Percentiles rank a stretch among this genome's conserved stretches.
These are phyloP conservation scores for Neurospora terricola DNA, from an alignment of 495 filamentous ascomycete species.

Conservation along the genomic window DNA sequence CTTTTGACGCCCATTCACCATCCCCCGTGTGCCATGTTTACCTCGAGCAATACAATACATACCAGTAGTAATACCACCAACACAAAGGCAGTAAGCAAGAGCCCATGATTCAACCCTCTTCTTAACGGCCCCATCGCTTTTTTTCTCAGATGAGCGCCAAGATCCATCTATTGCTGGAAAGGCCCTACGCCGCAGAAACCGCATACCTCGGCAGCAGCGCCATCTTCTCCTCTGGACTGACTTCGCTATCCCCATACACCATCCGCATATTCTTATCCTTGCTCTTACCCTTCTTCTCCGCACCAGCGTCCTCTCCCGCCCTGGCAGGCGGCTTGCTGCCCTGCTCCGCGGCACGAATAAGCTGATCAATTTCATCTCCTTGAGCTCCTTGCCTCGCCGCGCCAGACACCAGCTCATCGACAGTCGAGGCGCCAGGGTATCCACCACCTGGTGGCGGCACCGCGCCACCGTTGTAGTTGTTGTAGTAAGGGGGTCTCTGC, in stretches of 20 bases:
- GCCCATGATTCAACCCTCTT: not conserved
- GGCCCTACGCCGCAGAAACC: not conserved
- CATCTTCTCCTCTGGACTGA: conserved; percentile 85
- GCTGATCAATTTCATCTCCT: conserved; percentile 45
- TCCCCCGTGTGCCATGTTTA: conserved; percentile 1
- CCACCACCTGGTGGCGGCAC: conserved; percentile 5
- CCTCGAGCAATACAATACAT: not conserved
- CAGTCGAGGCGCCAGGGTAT: conserved; percentile 28
- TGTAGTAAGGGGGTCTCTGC: conserved; percentile 24
- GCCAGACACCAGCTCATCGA: conserved; percentile 53
- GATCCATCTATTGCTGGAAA: not conserved
- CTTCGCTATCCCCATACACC: conserved; percentile 67
- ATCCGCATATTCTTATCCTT: conserved; percentile 61
- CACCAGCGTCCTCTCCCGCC: conserved; percentile 29
- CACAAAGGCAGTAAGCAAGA: not conserved
- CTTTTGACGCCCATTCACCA: not conserved
- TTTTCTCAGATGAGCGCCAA: not conserved
- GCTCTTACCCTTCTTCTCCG: conserved; percentile 64
- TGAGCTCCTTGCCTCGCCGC: conserved; percentile 27
- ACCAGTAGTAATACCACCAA: not conserved
- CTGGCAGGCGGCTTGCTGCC: conserved; percentile 42
- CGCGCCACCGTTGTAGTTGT: conserved; percentile 4
- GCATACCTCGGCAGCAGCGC: conserved; percentile 61
- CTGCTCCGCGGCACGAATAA: conserved; percentile 48
- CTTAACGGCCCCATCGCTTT: not conserved